phyloP scores from a whole-genome alignment of 306 rosid genomes.

The Cucumis sativus region Cucumber_9930_V3 NC_026657.2:38151001-38151500 shows the following conservation, averaged over 20 bases:
- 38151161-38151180: background rate
- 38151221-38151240: background rate
- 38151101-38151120: slow-evolving; percentile 20
- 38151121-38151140: background rate
- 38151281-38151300: background rate
- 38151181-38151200: background rate
- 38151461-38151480: background rate
- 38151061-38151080: background rate
- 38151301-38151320: background rate
- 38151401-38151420: background rate
- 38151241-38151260: background rate
- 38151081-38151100: slow-evolving; percentile 3
- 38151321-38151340: background rate
- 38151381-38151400: background rate
- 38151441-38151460: background rate
- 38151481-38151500: background rate
- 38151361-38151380: background rate
- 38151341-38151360: background rate
- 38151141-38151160: background rate
- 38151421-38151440: background rate
- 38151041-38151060: background rate
- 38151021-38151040: background rate
- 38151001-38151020: background rate
- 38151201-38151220: background rate
- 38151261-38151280: background rate